These are phyloP conservation scores for Exophiala alcalophila DNA, from an alignment of 2,329 filamentous ascomycete genomes.

Conservation along the genomic window DNA sequence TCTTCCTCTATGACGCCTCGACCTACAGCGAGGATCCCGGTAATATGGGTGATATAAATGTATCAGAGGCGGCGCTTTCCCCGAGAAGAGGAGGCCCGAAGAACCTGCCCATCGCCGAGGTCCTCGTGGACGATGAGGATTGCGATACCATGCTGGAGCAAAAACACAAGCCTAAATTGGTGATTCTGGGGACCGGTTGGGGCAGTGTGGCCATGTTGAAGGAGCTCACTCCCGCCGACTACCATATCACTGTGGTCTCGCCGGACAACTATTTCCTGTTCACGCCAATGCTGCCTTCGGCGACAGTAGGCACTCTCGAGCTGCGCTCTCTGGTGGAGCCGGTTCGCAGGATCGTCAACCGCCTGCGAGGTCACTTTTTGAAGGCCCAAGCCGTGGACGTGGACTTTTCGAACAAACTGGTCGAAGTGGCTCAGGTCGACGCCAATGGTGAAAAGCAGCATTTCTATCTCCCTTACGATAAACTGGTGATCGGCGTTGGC, in stretches of 20 bases:
- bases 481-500: conserved; percentile 85
- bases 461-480: conserved; percentile 97
- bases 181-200: conserved; percentile 93
- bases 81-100: conserved; percentile 85
- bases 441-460: conserved; percentile 66
- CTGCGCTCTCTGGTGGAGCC: conserved; percentile 89
- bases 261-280: conserved; percentile 97
- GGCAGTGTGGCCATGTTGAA: conserved; percentile 90
- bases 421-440: conserved; percentile 77
- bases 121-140: conserved; percentile 86
- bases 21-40: conserved; percentile 76
- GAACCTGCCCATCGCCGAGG: conserved; percentile 87
- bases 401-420: conserved; percentile 84
- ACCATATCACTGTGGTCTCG: conserved; percentile 92
- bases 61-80: conserved; percentile 79
- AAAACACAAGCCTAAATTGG: conserved; percentile 87
- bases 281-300: conserved; percentile 95
- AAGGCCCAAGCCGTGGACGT: conserved; percentile 84
- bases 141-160: conserved; percentile 63
- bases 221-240: conserved; percentile 82
- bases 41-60: conserved; percentile 66
- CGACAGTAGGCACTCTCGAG: conserved; percentile 92
- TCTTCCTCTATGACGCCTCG: conserved; percentile 90
- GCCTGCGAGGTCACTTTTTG: conserved; percentile 82
- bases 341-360: conserved; percentile 75